Conservation (phyloP, 2,329 filamentous ascomycete species). For the Sphaerulina musiva region DNA sequence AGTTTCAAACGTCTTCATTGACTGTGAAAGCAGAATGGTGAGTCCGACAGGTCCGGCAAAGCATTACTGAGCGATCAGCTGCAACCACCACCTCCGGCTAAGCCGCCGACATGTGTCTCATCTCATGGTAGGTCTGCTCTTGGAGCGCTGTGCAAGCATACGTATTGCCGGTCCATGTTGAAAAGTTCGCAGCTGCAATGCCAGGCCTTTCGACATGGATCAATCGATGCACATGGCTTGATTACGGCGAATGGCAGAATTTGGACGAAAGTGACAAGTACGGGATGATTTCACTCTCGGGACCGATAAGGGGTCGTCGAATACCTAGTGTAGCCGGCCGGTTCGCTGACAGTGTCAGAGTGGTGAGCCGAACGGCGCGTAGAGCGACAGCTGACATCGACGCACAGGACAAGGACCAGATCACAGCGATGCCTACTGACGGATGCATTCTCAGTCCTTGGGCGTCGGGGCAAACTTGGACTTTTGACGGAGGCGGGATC, state of each 20-base stretch:
- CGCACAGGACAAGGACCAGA: not conserved
- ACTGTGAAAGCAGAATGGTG: conserved; percentile 42
- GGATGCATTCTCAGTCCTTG: conserved; percentile 3
- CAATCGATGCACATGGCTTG: conserved; percentile 28
- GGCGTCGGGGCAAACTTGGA: conserved; percentile 32
- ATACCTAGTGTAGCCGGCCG: not conserved
- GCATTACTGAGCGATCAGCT: conserved; percentile 19
- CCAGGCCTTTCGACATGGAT: conserved; percentile 30
- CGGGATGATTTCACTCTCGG: not conserved
- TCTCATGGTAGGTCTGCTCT: not conserved
- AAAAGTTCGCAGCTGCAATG: conserved; percentile 25
- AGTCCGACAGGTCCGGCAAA: conserved; percentile 37
- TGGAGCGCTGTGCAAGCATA: conserved; percentile 36
- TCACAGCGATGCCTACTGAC: not conserved
- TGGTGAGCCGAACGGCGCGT: not conserved
- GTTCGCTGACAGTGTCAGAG: not conserved
- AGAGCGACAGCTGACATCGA: not conserved
- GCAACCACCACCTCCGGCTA: no score
- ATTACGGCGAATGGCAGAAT: conserved; percentile 25
- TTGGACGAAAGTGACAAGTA: conserved; percentile 25
- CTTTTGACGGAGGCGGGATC: conserved; percentile 37
- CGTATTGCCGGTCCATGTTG: conserved; percentile 36
- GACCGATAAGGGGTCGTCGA: not conserved
- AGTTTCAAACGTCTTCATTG: conserved; percentile 32
- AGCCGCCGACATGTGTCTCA: no score